These are phyloP conservation scores for Tremella mesenterica DNA, from an alignment of 768 basidiomycete genomes.

Conservation along the genomic window DNA sequence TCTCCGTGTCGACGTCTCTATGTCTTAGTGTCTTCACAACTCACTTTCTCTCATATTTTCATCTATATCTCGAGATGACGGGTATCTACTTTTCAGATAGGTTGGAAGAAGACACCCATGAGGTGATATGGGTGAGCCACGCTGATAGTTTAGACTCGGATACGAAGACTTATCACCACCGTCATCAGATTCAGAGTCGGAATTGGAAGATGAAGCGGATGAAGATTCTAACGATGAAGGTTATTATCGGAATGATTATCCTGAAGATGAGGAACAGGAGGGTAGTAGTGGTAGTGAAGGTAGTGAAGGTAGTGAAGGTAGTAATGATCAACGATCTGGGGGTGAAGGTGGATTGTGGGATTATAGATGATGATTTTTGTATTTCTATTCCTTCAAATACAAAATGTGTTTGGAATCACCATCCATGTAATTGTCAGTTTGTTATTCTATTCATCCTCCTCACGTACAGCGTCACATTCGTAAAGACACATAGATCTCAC, in stretches of 20 bases:
- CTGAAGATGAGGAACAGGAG: conserved; percentile 35
- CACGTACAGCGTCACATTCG: too few species aligned
- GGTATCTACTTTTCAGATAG: too few species aligned
- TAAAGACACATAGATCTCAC: too few species aligned
- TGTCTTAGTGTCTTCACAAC: not conserved
- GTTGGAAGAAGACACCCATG: too few species aligned
- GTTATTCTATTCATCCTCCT: too few species aligned
- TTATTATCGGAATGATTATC: conserved; percentile 41
- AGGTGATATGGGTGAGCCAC: too few species aligned
- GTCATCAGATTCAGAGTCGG: conserved; percentile 24
- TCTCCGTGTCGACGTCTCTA: not conserved
- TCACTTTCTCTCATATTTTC: not conserved
- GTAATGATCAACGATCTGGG: not conserved
- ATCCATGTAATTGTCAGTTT: too few species aligned
- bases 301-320: conserved; percentile 4
- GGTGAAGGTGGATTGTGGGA: not conserved
- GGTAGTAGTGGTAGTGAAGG: conserved; percentile 8
- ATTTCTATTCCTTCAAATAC: too few species aligned
- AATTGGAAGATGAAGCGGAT: conserved; percentile 40
- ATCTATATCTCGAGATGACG: too few species aligned
- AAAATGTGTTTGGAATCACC: too few species aligned
- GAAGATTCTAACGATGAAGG: conserved; percentile 40
- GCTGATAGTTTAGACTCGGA: conserved; percentile 21
- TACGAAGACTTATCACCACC: conserved; percentile 33
- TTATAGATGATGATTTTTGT: not conserved